Base-by-base conservation (phyloP, 2,329 filamentous ascomycete genomes). In the Penicillium fuscoglaucum region DNA sequence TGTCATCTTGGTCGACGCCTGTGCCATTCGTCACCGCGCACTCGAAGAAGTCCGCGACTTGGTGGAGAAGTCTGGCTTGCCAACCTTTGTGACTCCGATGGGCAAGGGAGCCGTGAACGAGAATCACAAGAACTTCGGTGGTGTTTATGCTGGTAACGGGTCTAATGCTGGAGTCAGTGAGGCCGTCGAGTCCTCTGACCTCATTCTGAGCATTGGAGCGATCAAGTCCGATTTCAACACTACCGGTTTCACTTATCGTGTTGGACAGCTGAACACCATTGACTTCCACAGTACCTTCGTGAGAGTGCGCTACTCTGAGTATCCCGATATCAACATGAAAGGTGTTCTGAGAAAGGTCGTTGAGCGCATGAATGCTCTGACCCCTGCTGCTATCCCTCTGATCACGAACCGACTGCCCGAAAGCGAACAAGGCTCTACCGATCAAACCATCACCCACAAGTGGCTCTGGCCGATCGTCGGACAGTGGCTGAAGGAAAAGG, bases 81-180 rank as follows among this genome's bases (percentile, higher is more conserved):
- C 92, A 5, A 88, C 90, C 0, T 96, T 95, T 67, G 90, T 93
- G n/a, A 89, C 91, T 0, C 90, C 91, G 2, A 96, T 96, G 89
- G 91, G 91, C 47, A 96, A 96, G 78, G 85, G 91, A 19, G 89
- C 90, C 21, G 84, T 96, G 47, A 84, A 95, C 68, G 91, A 96
- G 74, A 84, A 83, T 2, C 82, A 89, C 47, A 79, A 83, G n/a
- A 89, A 85, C 68, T 96, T 89, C 66, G 90, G 90, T 24, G 92
- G 92, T 62, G 90, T 96, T 6, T 96, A 96, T 72, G 89, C 89
- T 9, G 92, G 92, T n/a, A 83, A 83, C 58, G 90, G 88, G 37
- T 91, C 88, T 33, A 84, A 87, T 52, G 81, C 84, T 1, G 70
- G 70, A 57, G 72, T 78, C 17, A 70, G 72, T 52, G 72, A 78